Evolutionary conservation across 2,329 filamentous ascomycete species (phyloP).

Genomic region (Diaporthe vaccinii): DNA sequence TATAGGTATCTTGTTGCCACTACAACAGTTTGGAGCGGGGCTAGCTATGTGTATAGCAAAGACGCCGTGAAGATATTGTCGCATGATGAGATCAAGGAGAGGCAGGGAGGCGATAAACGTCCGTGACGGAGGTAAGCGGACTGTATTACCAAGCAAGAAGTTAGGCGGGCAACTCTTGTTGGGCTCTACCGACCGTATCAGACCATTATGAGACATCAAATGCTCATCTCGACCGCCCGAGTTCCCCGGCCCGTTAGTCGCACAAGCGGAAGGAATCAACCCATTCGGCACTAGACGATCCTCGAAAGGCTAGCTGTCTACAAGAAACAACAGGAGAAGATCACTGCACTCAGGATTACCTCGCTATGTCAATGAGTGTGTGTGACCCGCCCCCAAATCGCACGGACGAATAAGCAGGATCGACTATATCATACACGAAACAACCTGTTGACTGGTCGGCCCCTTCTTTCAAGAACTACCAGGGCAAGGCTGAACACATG

Average conservation of each 20-base stretch:
- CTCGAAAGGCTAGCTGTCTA: not conserved
- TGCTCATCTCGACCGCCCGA: not conserved
- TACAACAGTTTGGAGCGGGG: conserved; percentile 93
- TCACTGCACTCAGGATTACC: not conserved
- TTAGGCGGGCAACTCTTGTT: not conserved
- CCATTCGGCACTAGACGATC: not conserved
- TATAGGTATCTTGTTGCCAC: conserved; percentile 83
- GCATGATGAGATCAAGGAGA: conserved; percentile 46
- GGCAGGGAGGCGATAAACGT: conserved; percentile 39
- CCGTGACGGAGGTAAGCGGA: not conserved
- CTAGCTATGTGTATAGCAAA: conserved; percentile 92
- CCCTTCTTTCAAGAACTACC: not conserved
- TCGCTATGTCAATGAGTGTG: too few relatives aligned
- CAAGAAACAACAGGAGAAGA: not conserved
- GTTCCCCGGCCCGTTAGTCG: not conserved
- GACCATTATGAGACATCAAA: not conserved
- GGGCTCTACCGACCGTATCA: not conserved
- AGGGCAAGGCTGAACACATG: not conserved
- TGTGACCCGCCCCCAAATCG: not conserved
- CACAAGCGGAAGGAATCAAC: not conserved
- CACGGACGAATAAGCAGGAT: not conserved
- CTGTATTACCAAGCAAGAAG: not conserved
- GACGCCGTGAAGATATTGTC: conserved; percentile 89
- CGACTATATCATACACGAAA: not conserved
- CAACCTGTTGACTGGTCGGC: not conserved